These are phyloP conservation scores for Moniliella sp. DNA, from an alignment of 1,284 basidiomycete genomes.

Conservation along the genomic window DNA sequence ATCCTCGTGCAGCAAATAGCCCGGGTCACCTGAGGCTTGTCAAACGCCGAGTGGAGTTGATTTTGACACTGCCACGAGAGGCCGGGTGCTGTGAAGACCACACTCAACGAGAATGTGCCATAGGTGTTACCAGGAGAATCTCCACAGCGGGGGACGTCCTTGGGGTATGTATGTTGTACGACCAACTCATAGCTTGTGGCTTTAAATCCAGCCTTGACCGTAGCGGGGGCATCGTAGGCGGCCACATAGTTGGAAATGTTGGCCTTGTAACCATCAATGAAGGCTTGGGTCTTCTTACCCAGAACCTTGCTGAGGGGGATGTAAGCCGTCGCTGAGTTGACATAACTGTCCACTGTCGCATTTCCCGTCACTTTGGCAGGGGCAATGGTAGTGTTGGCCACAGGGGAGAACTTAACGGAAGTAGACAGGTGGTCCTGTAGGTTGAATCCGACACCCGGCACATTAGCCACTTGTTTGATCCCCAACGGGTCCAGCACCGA, in stretches of 20 bases:
- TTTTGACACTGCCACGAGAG: constrained; percentile 18
- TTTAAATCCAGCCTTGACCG: constrained; percentile 46
- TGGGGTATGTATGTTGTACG: constrained; percentile 13
- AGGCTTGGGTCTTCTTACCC: constrained; percentile 18
- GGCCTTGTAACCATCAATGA: not conserved
- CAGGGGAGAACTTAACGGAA: constrained; percentile 9
- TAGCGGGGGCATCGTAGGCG: constrained; percentile 39
- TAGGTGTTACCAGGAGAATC: constrained; percentile 14
- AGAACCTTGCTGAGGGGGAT: constrained; percentile 11
- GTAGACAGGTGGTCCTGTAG: constrained; percentile 38
- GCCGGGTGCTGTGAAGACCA: constrained; percentile 20
- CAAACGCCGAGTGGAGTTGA: constrained; percentile 11
- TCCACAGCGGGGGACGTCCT: constrained; percentile 12
- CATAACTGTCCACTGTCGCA: constrained; percentile 10
- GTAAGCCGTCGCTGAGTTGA: constrained; percentile 21
- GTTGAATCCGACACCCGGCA: constrained; percentile 41
- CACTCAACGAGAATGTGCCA: constrained; percentile 12
- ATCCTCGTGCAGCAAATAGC: constrained; percentile 13
- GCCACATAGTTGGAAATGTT: constrained; percentile 33
- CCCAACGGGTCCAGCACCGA: constrained; percentile 35
- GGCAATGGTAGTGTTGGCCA: constrained; percentile 5
- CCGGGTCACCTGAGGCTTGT: constrained; percentile 15
- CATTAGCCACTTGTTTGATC: constrained; percentile 36
- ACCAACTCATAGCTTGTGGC: constrained; percentile 42
- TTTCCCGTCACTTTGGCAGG: constrained; percentile 6